Percentiles rank a stretch among this genome's conserved stretches.
Evolutionary conservation across 768 basidiomycete species (phyloP).

Genomic region (Russula sp.): DNA sequence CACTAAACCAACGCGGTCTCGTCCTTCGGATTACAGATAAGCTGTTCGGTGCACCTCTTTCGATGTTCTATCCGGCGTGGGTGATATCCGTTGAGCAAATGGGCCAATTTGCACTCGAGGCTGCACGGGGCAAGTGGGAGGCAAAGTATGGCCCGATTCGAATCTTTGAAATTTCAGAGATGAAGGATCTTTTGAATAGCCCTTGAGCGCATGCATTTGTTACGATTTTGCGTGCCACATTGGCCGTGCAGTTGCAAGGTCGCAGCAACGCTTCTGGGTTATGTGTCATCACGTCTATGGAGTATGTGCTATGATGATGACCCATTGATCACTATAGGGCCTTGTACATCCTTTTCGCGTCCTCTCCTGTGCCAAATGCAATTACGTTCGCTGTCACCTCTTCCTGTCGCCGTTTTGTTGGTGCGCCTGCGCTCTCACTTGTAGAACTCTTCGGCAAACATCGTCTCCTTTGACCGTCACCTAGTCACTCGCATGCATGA

Average conservation of each 20-base stretch:
- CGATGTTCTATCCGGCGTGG: slow-evolving; percentile 8
- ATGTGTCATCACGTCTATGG: too few relatives aligned
- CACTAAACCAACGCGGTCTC: slow-evolving; percentile 19
- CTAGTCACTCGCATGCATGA: too few relatives aligned
- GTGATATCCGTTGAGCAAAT: slow-evolving; percentile 21
- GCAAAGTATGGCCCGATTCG: not conserved
- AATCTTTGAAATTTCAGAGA: slow-evolving; percentile 27
- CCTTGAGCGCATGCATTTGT: not conserved
- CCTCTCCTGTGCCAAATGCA: too few relatives aligned
- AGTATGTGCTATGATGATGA: too few relatives aligned
- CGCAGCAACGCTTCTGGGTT: too few relatives aligned
- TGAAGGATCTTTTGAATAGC: slow-evolving; percentile 18
- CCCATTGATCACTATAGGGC: too few relatives aligned
- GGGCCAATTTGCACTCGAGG: slow-evolving; percentile 22
- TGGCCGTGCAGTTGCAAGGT: too few relatives aligned
- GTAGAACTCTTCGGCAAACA: not conserved
- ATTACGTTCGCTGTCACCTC: too few relatives aligned
- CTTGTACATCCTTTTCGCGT: too few relatives aligned
- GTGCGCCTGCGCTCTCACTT: not conserved
- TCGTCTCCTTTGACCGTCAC: too few relatives aligned
- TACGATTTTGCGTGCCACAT: not conserved
- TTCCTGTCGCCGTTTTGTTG: too few relatives aligned
- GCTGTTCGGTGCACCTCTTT: slow-evolving; percentile 15
- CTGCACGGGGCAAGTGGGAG: slow-evolving; percentile 26
- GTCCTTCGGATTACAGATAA: slow-evolving; percentile 14